Evolutionary conservation across 495 filamentous ascomycete genomes (phyloP).

Genomic region (Parmelia sp.): DNA sequence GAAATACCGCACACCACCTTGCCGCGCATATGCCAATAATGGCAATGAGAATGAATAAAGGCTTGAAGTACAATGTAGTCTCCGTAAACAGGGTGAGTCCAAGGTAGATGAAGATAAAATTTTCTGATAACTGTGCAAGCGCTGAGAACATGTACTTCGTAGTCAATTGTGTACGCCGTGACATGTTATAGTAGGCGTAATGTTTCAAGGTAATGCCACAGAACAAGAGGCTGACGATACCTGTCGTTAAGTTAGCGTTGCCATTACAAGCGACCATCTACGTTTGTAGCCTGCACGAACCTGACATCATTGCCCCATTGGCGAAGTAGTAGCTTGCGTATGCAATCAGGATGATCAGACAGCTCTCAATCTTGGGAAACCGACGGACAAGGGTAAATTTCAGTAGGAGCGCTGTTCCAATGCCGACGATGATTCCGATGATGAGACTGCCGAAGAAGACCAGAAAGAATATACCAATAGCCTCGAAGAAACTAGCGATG

Average conservation of each 20-base stretch:
- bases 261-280: background rate
- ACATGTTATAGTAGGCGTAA: slow-evolving; percentile 99
- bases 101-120: slow-evolving; percentile 99
- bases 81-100: slow-evolving; percentile 92
- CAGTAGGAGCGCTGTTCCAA: slow-evolving; percentile 75
- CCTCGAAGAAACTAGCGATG: slow-evolving; percentile 74
- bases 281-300: slow-evolving; percentile 38
- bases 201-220: slow-evolving; percentile 98
- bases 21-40: slow-evolving; percentile 86
- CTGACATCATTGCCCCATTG: slow-evolving; percentile 88
- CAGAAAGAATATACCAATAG: slow-evolving; percentile 86
- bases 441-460: slow-evolving; percentile 93
- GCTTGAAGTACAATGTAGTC: slow-evolving; percentile 78
- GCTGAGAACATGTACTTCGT: slow-evolving; percentile 98
- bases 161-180: slow-evolving; percentile 89
- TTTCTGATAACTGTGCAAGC: slow-evolving; percentile 90
- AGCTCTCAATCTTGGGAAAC: slow-evolving; percentile 95
- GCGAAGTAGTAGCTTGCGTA: slow-evolving; percentile 97
- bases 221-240: slow-evolving; percentile 93
- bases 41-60: slow-evolving; percentile 89
- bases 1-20: slow-evolving; percentile 89
- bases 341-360: slow-evolving; percentile 83
- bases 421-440: slow-evolving; percentile 80
- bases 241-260: slow-evolving; percentile 39
- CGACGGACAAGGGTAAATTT: slow-evolving; percentile 91